Evolutionary conservation across 805 yeast species (phyloP).

Genomic region (Yarrowia bubula): DNA sequence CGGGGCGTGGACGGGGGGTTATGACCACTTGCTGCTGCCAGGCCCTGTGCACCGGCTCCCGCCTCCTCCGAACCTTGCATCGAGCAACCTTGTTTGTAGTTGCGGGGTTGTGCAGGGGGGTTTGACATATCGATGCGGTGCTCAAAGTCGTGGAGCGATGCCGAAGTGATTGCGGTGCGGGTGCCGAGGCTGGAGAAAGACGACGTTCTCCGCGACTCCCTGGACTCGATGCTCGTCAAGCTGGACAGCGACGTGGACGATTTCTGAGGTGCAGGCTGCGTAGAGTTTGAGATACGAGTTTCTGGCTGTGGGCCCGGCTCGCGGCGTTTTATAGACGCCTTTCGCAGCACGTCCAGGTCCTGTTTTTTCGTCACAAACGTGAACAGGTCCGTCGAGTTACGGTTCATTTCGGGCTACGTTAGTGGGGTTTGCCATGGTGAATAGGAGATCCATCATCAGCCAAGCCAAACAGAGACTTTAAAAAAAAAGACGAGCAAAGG

Average conservation of each 20-base stretch:
- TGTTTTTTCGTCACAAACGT: slow-evolving; percentile 19
- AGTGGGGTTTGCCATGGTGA: background rate
- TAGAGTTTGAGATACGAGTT: slow-evolving; percentile 6
- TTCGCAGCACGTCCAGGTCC: slow-evolving; percentile 21
- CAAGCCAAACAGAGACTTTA: too few species aligned
- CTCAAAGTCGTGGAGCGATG: slow-evolving; percentile 14
- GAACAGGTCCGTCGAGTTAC: slow-evolving; percentile 18
- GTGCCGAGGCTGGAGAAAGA: background rate
- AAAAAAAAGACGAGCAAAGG: too few species aligned
- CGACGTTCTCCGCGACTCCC: background rate
- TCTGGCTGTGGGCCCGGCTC: background rate
- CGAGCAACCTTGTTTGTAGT: background rate
- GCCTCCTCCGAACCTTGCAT: background rate
- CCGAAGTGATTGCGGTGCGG: background rate
- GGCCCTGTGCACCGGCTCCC: too few species aligned
- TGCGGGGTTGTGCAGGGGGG: background rate
- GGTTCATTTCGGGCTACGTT: slow-evolving; percentile 17
- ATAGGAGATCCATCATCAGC: too few species aligned
- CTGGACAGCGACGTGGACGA: background rate
- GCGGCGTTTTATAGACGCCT: slow-evolving; percentile 4
- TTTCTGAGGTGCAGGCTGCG: background rate
- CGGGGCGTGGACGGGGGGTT: background rate
- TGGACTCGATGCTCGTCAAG: background rate
- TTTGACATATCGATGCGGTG: background rate
- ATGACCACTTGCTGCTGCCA: background rate